Percentiles rank a stretch among this genome's conserved stretches.
Conservation (phyloP, 768 basidiomycete species). For the Termitomyces sp. region DNA sequence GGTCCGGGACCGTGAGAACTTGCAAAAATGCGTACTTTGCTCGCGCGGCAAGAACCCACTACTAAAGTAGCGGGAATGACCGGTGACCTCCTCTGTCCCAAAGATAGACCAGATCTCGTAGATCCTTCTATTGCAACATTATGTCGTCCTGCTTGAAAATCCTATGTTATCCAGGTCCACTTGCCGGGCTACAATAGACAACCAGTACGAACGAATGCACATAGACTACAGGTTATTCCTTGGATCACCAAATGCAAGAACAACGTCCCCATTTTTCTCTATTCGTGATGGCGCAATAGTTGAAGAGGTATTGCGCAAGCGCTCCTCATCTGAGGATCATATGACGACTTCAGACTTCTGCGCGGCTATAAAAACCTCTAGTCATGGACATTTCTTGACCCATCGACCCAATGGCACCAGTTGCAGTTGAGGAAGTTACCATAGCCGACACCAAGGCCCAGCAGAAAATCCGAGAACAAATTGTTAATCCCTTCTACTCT, state of each 20-base stretch:
- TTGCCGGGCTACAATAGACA: neutral
- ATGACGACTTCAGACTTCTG: neutral
- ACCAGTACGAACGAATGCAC: no score
- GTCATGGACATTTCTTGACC: neutral
- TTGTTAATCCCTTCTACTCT: conserved; percentile 67
- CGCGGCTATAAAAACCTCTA: neutral
- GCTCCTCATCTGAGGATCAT: neutral
- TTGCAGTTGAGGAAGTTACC: conserved; percentile 12
- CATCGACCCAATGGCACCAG: conserved; percentile 16
- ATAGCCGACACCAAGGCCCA: neutral
- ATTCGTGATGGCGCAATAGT: conserved; percentile 1
- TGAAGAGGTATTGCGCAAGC: neutral
- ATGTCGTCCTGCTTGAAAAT: neutral
- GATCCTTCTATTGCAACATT: no score
- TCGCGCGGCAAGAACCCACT: no score
- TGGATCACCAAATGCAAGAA: neutral
- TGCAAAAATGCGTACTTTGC: no score
- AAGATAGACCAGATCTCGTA: no score
- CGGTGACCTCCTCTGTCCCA: no score
- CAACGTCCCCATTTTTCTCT: neutral
- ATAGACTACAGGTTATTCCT: neutral
- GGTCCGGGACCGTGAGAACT: no score
- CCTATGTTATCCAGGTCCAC: neutral
- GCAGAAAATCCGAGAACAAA: conserved; percentile 7
- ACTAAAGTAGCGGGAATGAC: no score